Evolutionary conservation across 2,329 filamentous ascomycete genomes (phyloP).

Genomic region (Epichloe sibirici): DNA sequence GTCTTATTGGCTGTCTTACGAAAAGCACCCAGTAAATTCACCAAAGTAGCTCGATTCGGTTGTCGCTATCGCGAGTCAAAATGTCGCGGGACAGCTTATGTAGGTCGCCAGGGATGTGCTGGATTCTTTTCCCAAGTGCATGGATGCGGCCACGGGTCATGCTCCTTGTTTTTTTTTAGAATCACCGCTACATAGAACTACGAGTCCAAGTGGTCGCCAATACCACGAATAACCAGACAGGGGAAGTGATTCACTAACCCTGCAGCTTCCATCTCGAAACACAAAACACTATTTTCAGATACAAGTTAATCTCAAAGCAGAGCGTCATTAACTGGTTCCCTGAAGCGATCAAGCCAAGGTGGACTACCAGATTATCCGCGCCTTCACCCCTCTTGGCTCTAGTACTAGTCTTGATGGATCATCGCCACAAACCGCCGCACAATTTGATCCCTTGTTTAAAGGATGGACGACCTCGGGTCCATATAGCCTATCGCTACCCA

Average conservation of each 20-base stretch:
- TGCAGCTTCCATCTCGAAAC: constrained; percentile 8
- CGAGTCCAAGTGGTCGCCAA: constrained; percentile 23
- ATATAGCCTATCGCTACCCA: constrained; percentile 2
- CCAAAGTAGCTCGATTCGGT: constrained; percentile 19
- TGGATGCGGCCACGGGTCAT: constrained; percentile 1
- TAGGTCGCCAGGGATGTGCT: constrained; percentile 26
- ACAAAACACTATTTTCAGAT: constrained; percentile 8
- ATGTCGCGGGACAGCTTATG: constrained; percentile 39
- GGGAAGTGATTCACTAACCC: constrained; percentile 10
- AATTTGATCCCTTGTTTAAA: constrained; percentile 9
- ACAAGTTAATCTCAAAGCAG: constrained; percentile 13
- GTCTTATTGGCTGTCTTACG: too few relatives aligned
- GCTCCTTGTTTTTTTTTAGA: too few relatives aligned
- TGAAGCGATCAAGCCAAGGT: background rate
- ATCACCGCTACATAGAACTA: too few relatives aligned
- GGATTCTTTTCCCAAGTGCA: constrained; percentile 17
- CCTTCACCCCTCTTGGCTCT: background rate
- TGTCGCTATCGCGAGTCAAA: constrained; percentile 31
- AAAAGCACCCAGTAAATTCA: too few relatives aligned
- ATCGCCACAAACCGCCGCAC: constrained; percentile 1
- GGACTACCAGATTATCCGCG: constrained; percentile 2
- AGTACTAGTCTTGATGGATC: background rate
- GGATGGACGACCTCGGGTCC: too few relatives aligned
- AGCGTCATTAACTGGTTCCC: constrained; percentile 10
- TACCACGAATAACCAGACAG: constrained; percentile 19